Evolutionary conservation across 1,139 yeast species (phyloP).

Genomic region (Meyerozyma guilliermondii): DNA sequence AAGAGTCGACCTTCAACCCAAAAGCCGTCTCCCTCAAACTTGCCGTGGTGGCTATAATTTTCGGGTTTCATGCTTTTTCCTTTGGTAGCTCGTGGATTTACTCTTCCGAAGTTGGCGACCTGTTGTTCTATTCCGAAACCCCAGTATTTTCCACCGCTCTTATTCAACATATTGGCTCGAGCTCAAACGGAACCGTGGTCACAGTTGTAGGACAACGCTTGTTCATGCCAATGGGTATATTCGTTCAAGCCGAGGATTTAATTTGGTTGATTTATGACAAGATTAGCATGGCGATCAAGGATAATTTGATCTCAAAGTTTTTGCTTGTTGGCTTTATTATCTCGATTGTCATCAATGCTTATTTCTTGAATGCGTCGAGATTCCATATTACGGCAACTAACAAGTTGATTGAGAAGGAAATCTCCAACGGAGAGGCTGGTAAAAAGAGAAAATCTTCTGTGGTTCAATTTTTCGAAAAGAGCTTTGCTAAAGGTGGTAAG

Average conservation of each 20-base stretch:
- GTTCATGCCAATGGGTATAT: constrained; percentile 63
- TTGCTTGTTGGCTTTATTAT: constrained; percentile 68
- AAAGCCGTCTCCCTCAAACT: constrained; percentile 53
- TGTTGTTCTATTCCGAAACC: constrained; percentile 28
- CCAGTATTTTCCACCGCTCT: constrained; percentile 34
- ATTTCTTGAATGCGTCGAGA: constrained; percentile 74
- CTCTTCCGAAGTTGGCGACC: constrained; percentile 25
- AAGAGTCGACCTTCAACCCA: constrained; percentile 22
- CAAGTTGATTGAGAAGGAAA: constrained; percentile 39
- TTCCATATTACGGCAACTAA: constrained; percentile 44
- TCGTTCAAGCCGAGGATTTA: constrained; percentile 64
- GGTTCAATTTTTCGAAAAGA: constrained; percentile 4
- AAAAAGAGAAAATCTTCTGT: constrained; percentile 1
- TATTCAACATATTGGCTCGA: constrained; percentile 38
- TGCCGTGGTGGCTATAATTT: constrained; percentile 61
- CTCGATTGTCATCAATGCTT: constrained; percentile 77
- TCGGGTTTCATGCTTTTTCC: constrained; percentile 72
- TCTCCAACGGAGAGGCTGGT: constrained; percentile 24
- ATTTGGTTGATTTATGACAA: constrained; percentile 48
- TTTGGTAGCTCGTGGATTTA: constrained; percentile 71
- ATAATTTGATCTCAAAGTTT: constrained; percentile 74
- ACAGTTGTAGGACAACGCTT: constrained; percentile 63
- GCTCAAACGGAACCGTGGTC: constrained; percentile 51
- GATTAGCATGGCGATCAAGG: constrained; percentile 72
- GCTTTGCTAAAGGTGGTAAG: constrained; percentile 3